Conservation (phyloP, 805 yeast species). For the Suhomyces prunicola region DNA sequence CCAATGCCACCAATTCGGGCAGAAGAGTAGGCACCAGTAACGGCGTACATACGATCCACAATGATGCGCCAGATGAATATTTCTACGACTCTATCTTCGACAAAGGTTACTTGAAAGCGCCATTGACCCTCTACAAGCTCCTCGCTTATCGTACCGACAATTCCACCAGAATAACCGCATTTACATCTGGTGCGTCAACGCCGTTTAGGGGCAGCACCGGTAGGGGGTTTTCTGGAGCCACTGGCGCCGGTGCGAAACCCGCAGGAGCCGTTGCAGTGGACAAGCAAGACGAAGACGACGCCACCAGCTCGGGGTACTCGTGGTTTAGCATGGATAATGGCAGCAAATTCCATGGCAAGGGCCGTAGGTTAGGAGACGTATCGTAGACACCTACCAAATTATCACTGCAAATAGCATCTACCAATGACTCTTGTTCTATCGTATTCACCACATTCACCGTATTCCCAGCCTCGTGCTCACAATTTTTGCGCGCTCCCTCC, state of each 20-base stretch:
- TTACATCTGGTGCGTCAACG: background rate
- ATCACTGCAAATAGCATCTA: background rate
- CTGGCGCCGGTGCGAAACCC: background rate
- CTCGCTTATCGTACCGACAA: conserved; percentile 26
- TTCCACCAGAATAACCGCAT: conserved; percentile 7
- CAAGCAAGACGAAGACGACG: conserved; percentile 1
- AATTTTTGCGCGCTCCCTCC: background rate
- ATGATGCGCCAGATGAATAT: conserved; percentile 10
- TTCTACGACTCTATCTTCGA: conserved; percentile 45
- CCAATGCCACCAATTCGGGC: conserved; percentile 10
- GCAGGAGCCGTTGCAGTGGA: background rate
- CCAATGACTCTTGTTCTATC: background rate
- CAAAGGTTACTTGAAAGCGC: conserved; percentile 56
- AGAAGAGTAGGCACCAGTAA: conserved; percentile 32
- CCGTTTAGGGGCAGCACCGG: background rate
- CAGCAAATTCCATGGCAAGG: conserved; percentile 31
- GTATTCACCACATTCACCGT: background rate
- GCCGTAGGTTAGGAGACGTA: conserved; percentile 31
- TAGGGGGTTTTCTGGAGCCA: background rate
- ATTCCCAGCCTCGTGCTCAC: background rate
- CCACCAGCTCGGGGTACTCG: conserved; percentile 7
- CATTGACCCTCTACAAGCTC: conserved; percentile 35
- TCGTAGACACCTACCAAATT: background rate
- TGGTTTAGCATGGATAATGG: conserved; percentile 12
- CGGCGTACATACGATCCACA: conserved; percentile 2